These are phyloP conservation scores for Eutrema japonicum DNA, from an alignment of 345 rosid genomes.

Conservation along the genomic window DNA sequence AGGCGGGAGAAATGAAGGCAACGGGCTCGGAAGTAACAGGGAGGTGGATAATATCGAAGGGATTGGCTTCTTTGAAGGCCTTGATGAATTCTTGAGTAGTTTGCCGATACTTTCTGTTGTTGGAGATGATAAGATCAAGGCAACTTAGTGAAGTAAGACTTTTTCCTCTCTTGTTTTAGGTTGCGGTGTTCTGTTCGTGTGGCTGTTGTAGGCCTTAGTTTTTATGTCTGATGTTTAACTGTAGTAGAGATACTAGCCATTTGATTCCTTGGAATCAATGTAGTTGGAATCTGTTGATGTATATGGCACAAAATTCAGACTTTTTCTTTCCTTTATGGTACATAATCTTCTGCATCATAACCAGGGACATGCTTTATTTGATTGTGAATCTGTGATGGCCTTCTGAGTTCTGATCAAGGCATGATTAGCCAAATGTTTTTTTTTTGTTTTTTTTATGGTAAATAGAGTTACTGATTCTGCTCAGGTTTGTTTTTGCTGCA, in stretches of 20 bases:
- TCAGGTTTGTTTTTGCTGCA: slow-evolving; percentile 13
- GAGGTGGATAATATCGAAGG: slow-evolving; percentile 86
- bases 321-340: slow-evolving; percentile 23
- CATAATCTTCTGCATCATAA: slow-evolving; percentile 20
- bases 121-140: slow-evolving; percentile 83
- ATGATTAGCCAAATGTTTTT: not conserved
- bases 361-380: slow-evolving; percentile 15
- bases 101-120: slow-evolving; percentile 89
- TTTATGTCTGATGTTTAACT: slow-evolving; percentile 44
- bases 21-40: slow-evolving; percentile 53
- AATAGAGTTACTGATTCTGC: slow-evolving; percentile 1
- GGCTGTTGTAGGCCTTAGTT: slow-evolving; percentile 43
- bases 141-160: slow-evolving; percentile 60
- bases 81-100: slow-evolving; percentile 92
- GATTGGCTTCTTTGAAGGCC: slow-evolving; percentile 87
- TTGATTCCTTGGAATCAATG: slow-evolving; percentile 33
- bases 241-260: slow-evolving; percentile 31
- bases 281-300: slow-evolving; percentile 43
- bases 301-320: slow-evolving; percentile 9
- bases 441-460: too few relatives aligned
- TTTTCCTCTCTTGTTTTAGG: slow-evolving; percentile 33
- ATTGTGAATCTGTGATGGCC: slow-evolving; percentile 6
- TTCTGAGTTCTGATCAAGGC: slow-evolving; percentile 16
- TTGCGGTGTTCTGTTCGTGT: slow-evolving; percentile 27
- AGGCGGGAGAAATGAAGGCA: slow-evolving; percentile 49